These are phyloP conservation scores for Berberis vulgaris DNA, from an alignment of 164 flowering plant species.

Conservation along the genomic window DNA sequence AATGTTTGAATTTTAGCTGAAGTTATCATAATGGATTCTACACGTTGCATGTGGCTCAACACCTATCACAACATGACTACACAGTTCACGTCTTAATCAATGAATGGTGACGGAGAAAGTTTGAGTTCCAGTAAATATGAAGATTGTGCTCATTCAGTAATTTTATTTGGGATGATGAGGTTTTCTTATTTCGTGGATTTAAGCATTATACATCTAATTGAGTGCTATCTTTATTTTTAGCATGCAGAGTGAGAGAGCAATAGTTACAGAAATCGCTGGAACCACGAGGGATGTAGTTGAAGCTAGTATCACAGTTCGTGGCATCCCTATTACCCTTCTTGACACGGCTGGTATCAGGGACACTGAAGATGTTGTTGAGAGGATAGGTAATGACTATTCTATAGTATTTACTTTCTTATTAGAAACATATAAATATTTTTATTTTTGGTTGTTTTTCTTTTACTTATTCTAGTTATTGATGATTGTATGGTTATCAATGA, in stretches of 20 bases:
- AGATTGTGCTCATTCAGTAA: no score
- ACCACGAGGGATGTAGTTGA: constrained; percentile 95
- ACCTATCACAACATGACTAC: no score
- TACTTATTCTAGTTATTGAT: no score
- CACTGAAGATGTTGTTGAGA: constrained; percentile 83
- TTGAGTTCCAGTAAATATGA: no score
- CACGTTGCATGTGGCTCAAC: no score
- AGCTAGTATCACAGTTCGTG: constrained; percentile 65
- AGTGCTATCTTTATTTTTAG: constrained; percentile 38
- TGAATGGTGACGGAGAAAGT: no score
- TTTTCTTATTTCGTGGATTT: background rate
- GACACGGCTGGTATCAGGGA: constrained; percentile 98
- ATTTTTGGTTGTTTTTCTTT: no score
- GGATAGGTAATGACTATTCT: constrained; percentile 49
- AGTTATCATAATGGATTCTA: no score
- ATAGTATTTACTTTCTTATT: background rate
- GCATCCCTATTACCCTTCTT: constrained; percentile 88
- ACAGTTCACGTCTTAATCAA: no score
- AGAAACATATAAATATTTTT: no score
- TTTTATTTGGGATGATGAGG: background rate
- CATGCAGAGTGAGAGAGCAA: constrained; percentile 97
- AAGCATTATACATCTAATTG: constrained; percentile 12
- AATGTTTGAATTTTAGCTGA: no score
- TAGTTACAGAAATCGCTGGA: constrained; percentile 94
- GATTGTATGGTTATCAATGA: no score